Evolutionary conservation across 2,329 filamentous ascomycete genomes (phyloP).

Genomic region (Teratosphaeria viscida): DNA sequence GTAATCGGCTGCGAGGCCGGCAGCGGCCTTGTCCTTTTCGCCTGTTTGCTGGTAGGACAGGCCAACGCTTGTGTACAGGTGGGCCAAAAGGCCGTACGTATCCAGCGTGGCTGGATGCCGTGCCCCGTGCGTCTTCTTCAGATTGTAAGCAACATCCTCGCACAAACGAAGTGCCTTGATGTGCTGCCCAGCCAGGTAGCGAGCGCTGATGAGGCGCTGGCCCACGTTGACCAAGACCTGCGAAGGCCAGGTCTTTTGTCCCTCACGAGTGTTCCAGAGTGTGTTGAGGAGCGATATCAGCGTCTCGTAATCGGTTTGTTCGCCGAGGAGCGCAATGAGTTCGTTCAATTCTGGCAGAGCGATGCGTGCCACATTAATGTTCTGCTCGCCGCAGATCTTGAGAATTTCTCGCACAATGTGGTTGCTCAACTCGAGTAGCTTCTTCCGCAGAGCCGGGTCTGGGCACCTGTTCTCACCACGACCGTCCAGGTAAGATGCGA

Average conservation of each 20-base stretch:
- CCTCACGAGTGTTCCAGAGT: constrained; percentile 38
- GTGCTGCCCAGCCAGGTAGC: constrained; percentile 39
- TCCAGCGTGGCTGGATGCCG: constrained; percentile 39
- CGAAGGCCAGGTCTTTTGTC: constrained; percentile 35
- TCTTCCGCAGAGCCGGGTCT: constrained; percentile 25
- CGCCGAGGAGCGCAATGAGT: constrained; percentile 38
- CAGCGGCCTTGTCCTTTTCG: constrained; percentile 24
- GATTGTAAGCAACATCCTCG: constrained; percentile 47
- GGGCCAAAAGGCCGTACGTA: constrained; percentile 40
- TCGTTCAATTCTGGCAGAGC: constrained; percentile 36
- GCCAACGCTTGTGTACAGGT: constrained; percentile 37
- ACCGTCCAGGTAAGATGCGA: constrained; percentile 37
- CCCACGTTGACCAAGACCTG: constrained; percentile 42
- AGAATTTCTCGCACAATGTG: constrained; percentile 34
- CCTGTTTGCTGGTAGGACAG: constrained; percentile 29
- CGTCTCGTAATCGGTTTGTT: constrained; percentile 37
- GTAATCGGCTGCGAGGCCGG: constrained; percentile 26
- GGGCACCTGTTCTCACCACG: constrained; percentile 24
- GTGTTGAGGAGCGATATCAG: constrained; percentile 35
- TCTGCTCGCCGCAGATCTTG: constrained; percentile 29
- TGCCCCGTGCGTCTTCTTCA: constrained; percentile 43
- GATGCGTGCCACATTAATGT: constrained; percentile 37
- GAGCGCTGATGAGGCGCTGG: constrained; percentile 43
- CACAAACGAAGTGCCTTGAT: constrained; percentile 36
- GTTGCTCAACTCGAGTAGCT: constrained; percentile 30